A percentile compares a stretch with the other conserved stretches of the same genome.
phyloP scores from a whole-genome alignment of 768 basidiomycete species.

The Pulveroboletus sp. region DNA sequence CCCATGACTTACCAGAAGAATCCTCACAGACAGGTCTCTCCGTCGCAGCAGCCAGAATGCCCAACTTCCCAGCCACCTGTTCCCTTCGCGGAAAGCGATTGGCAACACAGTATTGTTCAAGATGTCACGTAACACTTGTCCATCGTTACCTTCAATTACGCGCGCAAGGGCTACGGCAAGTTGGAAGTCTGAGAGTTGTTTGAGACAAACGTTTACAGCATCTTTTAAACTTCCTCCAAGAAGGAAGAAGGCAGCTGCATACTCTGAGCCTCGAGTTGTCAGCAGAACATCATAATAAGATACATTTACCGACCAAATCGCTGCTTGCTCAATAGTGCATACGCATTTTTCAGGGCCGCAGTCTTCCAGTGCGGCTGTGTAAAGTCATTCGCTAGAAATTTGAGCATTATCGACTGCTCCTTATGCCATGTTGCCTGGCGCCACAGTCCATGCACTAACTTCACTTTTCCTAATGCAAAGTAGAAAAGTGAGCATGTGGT shows the following conservation, averaged over 20 bases:
- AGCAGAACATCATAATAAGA: not conserved
- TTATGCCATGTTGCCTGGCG: slow-evolving; percentile 91
- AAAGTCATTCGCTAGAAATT: slow-evolving; percentile 91
- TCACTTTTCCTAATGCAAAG: slow-evolving; percentile 89
- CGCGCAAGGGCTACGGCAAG: slow-evolving; percentile 85
- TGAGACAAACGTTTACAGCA: slow-evolving; percentile 85
- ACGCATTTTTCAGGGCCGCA: slow-evolving; percentile 95
- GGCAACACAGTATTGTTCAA: slow-evolving; percentile 76
- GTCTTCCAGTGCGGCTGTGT: slow-evolving; percentile 78
- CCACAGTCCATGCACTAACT: slow-evolving; percentile 93
- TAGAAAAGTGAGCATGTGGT: slow-evolving; percentile 87
- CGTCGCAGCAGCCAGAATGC: slow-evolving; percentile 92
- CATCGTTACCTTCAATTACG: slow-evolving; percentile 77
- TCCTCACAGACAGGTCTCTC: slow-evolving; percentile 83
- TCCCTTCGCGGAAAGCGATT: slow-evolving; percentile 78
- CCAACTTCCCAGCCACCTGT: slow-evolving; percentile 94
- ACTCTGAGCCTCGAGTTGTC: slow-evolving; percentile 51
- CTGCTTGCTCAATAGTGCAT: slow-evolving; percentile 83
- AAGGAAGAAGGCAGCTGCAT: slow-evolving; percentile 98
- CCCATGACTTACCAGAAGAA: slow-evolving; percentile 64
- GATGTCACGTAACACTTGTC: slow-evolving; percentile 67
- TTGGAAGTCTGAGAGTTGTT: slow-evolving; percentile 85
- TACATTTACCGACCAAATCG: slow-evolving; percentile 66
- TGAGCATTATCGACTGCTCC: slow-evolving; percentile 85
- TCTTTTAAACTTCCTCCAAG: slow-evolving; percentile 86